Conservation (phyloP, 2,329 filamentous ascomycete species). For the Dryadomyces quercus-mongolicae region DNA sequence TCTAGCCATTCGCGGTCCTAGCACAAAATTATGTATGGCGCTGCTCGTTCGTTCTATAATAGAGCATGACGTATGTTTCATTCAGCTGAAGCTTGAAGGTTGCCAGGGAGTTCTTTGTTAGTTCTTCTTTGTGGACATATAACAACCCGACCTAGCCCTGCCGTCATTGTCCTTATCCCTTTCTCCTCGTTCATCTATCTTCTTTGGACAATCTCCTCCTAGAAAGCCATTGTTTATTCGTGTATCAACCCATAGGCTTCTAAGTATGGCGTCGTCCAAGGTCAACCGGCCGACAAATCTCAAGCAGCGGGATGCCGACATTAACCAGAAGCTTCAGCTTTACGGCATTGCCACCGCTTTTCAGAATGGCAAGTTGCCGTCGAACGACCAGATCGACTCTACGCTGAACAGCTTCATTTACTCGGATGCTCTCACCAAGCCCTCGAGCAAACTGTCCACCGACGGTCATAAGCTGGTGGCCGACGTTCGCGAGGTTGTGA, state of each 20-base stretch:
- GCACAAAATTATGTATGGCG: neutral
- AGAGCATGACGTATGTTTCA: neutral
- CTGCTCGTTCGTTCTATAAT: neutral
- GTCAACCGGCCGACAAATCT: constrained; percentile 66
- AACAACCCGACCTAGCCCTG: neutral
- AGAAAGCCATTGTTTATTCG: neutral
- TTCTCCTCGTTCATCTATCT: neutral
- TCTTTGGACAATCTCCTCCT: neutral
- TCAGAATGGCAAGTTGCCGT: constrained; percentile 78
- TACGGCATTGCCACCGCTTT: constrained; percentile 87
- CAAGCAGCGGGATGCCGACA: constrained; percentile 69
- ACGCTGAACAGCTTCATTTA: constrained; percentile 79
- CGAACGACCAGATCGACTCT: constrained; percentile 92
- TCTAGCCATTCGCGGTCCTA: neutral
- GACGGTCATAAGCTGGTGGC: constrained; percentile 71
- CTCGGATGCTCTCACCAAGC: constrained; percentile 56
- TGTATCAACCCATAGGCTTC: neutral
- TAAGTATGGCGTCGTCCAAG: constrained; percentile 17
- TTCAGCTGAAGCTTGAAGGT: neutral
- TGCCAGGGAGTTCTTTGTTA: neutral
- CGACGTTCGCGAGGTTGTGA: constrained; percentile 69
- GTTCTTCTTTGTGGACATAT: neutral
- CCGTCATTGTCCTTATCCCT: neutral
- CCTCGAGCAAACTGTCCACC: constrained; percentile 63
- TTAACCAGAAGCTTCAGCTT: constrained; percentile 88